A percentile compares a stretch with the other conserved stretches of the same genome.
Conservation (phyloP, 345 rosid genomes). For the Populus pruinosa region DNA sequence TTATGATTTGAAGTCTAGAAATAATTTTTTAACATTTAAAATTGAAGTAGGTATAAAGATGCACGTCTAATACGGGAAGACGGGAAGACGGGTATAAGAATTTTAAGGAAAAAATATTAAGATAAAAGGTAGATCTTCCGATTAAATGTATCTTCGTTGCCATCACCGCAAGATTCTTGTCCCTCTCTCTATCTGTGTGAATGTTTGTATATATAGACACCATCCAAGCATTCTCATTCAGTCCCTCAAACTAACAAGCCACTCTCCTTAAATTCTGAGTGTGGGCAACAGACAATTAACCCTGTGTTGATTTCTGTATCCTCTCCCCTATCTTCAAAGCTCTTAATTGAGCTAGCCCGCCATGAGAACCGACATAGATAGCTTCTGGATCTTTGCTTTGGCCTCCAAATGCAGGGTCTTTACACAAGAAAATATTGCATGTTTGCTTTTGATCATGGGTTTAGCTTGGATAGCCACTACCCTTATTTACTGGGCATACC, state of each 20-base stretch:
- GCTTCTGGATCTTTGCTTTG: conserved; percentile 37
- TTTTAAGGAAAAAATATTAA: too few species aligned
- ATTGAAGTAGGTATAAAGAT: too few species aligned
- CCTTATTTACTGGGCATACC: conserved; percentile 52
- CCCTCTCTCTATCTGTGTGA: too few species aligned
- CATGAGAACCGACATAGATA: conserved; percentile 19
- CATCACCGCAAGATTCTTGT: too few species aligned
- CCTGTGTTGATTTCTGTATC: not conserved
- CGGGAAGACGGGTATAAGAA: too few species aligned
- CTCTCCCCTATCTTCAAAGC: not conserved
- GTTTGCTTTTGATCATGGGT: conserved; percentile 37
- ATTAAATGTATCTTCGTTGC: too few species aligned
- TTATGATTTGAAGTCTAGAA: too few species aligned
- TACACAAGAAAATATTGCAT: conserved; percentile 36
- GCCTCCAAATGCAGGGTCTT: conserved; percentile 53
- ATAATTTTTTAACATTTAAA: too few species aligned
- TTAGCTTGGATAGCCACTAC: conserved; percentile 34
- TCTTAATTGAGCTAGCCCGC: not conserved
- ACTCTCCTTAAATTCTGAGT: not conserved
- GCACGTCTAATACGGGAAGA: too few species aligned
- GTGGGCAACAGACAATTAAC: not conserved
- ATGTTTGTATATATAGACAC: conserved; percentile 30
- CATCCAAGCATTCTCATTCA: not conserved
- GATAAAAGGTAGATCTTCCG: too few species aligned
- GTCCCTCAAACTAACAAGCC: not conserved